Base-by-base conservation (phyloP, 768 basidiomycete genomes). In the Suillus occidentalis region DNA sequence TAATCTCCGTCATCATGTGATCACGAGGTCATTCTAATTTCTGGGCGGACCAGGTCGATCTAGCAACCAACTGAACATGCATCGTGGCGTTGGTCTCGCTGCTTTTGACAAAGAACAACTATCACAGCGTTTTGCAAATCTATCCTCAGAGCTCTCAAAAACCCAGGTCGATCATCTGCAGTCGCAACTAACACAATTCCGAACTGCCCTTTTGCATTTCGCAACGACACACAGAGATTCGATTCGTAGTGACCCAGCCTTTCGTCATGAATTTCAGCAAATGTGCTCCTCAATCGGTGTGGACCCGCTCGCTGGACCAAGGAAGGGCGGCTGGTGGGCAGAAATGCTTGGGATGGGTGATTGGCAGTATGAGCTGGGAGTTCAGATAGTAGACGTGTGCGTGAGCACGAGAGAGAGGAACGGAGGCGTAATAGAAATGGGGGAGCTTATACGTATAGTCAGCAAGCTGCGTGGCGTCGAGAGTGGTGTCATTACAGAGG, bases 241-340 rank as follows among this genome's bases (percentile, higher is more conserved):
- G 63, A 98, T 99, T 72, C 86, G 87, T 64, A 81, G 82, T 60
- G 91, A 97, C 69, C 94, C 97, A 2, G 83, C 85, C 4, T 96
- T 99, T 75, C 85, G 97, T 5, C 91, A 90, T 82, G 90, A 88
- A 22, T 99, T 99, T 78, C 93, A 95, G 69, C 90, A 93, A 65
- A 97, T 99, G 94, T 99, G 97, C 74, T 85, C 91, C 2, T 89
- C 90, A 18, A 92, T 99, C 63, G 95, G 95, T 39, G 94, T 99
- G 28, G 97, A 99, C 75, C 96, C 97, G 2, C 85, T 98, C 25
- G 90, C 92, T 2, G 94, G 94, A 0, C 91, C 92, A 1, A 80
- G 90, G 49, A 88, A 88, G 71, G 92, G 92, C 43, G 94, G 94
- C 2, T 92, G 93, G 87, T 97, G 95, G 94, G 89, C 90, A 3